These are phyloP conservation scores for Puccinia triticina DNA, from an alignment of 1,284 basidiomycete species.

Conservation along the genomic window DNA sequence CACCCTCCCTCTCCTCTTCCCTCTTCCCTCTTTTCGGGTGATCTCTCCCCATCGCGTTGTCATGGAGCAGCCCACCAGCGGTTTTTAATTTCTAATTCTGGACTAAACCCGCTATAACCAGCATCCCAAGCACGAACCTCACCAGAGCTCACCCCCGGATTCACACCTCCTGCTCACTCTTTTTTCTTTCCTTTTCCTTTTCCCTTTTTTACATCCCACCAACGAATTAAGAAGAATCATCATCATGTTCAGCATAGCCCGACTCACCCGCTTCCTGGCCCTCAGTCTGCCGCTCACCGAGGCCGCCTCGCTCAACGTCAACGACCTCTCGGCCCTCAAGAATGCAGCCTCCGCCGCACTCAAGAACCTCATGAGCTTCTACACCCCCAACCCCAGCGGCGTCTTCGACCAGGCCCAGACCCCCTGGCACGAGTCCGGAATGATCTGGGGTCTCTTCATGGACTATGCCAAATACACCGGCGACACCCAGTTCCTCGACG, in stretches of 20 bases:
- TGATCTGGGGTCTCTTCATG: slow-evolving; percentile 41
- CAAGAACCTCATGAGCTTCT: slow-evolving; percentile 43
- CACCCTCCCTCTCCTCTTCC: no score
- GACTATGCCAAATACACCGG: slow-evolving; percentile 46
- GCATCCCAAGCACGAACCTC: no score
- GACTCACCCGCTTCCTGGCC: neutral
- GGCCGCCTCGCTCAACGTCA: slow-evolving; percentile 39
- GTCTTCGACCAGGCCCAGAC: slow-evolving; percentile 4
- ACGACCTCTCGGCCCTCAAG: slow-evolving; percentile 25
- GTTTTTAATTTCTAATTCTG: no score
- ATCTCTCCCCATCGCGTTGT: no score
- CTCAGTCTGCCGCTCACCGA: neutral
- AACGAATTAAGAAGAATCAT: no score
- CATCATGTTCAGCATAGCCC: neutral
- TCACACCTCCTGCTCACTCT: no score
- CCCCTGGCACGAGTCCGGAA: slow-evolving; percentile 48
- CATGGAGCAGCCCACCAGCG: no score
- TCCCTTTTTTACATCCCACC: no score
- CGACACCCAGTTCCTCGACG: slow-evolving; percentile 24
- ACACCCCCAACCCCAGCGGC: slow-evolving; percentile 15
- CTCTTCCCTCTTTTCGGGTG: no score
- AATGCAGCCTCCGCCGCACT: slow-evolving; percentile 24
- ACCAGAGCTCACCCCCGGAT: no score
- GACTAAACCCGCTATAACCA: no score
- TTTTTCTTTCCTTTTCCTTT: no score